Evolutionary conservation across 2,329 filamentous ascomycete genomes (phyloP).

Genomic region (Apiospora arundinis): DNA sequence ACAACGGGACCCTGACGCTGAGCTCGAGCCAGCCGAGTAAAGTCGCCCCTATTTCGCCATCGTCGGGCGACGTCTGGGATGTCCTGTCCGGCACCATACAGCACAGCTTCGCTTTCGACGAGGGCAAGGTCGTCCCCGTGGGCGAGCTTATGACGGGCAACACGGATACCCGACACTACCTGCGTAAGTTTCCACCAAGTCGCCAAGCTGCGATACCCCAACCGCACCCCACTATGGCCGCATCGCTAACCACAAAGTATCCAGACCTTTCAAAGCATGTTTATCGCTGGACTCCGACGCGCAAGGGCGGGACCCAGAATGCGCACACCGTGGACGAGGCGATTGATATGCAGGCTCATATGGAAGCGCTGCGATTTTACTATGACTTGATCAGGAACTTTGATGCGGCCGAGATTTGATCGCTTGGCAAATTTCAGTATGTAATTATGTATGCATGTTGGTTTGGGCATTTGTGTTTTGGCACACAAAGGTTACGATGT

Average conservation of each 20-base stretch:
- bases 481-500: too few species aligned
- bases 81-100: conserved; percentile 42
- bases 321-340: conserved; percentile 47
- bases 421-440: background rate
- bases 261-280: conserved; percentile 43
- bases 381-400: conserved; percentile 46
- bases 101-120: conserved; percentile 43
- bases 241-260: conserved; percentile 12
- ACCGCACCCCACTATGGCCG: too few species aligned
- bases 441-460: background rate
- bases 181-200: conserved; percentile 37
- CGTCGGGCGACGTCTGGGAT: conserved; percentile 39
- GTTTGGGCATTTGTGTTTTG: too few species aligned
- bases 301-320: conserved; percentile 40
- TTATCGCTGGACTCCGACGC: conserved; percentile 47
- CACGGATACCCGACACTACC: conserved; percentile 45
- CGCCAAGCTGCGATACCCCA: background rate
- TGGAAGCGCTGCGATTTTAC: conserved; percentile 47
- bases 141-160: conserved; percentile 46
- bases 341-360: conserved; percentile 45
- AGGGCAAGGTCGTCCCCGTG: conserved; percentile 43
- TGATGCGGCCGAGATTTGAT: conserved; percentile 35
- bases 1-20: conserved; percentile 48
- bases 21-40: conserved; percentile 41
- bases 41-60: conserved; percentile 46